Percentiles rank a stretch among this genome's conserved stretches.
Evolutionary conservation across 139 green algal species (phyloP).

Genomic region (Asterochloris erici): DNA sequence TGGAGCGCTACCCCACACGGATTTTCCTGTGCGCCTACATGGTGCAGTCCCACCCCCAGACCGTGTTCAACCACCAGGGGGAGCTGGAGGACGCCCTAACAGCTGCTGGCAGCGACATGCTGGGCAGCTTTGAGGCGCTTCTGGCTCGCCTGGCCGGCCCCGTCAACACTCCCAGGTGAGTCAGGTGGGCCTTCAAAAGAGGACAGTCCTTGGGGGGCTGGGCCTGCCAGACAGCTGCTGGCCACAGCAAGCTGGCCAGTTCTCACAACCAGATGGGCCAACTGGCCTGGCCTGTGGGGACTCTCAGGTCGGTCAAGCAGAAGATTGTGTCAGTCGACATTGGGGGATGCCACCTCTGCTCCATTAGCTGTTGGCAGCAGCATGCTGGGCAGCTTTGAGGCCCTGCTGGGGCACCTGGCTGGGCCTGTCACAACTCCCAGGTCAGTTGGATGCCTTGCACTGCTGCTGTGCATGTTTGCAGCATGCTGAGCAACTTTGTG

Average conservation of each 20-base stretch:
- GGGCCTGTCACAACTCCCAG: too few species aligned
- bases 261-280: too few species aligned
- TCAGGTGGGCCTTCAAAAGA: neutral
- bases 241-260: too few species aligned
- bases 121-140: conserved; percentile 66
- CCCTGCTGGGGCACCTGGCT: too few species aligned
- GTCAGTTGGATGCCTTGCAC: too few species aligned
- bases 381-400: too few species aligned
- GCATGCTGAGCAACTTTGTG: neutral
- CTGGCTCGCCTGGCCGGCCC: conserved; percentile 42
- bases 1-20: conserved; percentile 76
- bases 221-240: neutral
- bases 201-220: too few species aligned
- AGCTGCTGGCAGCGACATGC: conserved; percentile 42
- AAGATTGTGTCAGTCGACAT: too few species aligned
- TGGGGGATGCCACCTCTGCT: too few species aligned
- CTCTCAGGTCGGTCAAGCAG: too few species aligned
- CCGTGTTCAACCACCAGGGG: conserved; percentile 45
- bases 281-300: too few species aligned
- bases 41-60: conserved; percentile 69
- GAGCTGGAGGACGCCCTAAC: conserved; percentile 55
- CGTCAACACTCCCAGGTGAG: conserved; percentile 3
- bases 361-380: too few species aligned
- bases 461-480: neutral
- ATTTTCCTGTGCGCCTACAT: conserved; percentile 90